These are phyloP conservation scores for Fusarium algeriense DNA, from an alignment of 2,329 filamentous ascomycete genomes.

Conservation along the genomic window DNA sequence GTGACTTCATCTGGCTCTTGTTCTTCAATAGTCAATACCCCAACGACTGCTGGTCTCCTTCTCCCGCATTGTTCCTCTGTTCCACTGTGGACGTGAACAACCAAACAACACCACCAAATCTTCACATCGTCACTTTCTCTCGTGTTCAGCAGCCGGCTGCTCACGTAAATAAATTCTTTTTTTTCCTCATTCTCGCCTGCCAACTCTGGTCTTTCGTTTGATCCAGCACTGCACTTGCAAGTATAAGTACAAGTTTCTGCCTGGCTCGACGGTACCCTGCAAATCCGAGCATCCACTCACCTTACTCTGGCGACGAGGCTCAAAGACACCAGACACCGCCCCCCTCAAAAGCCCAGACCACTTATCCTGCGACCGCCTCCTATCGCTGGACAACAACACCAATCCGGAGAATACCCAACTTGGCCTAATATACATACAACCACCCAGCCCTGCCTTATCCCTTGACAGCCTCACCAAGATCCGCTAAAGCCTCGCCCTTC, in stretches of 20 bases:
- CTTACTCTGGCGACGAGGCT: conserved; percentile 45
- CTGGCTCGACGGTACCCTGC: conserved; percentile 45
- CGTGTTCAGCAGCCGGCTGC: conserved; percentile 50
- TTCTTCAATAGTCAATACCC: conserved; percentile 47
- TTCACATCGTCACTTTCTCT: conserved; percentile 36
- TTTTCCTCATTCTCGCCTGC: conserved; percentile 4
- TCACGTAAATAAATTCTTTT: conserved; percentile 40
- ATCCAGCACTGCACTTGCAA: conserved; percentile 41
- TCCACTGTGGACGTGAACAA: conserved; percentile 47
- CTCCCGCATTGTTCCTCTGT: conserved; percentile 46
- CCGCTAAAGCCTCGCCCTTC: conserved; percentile 40
- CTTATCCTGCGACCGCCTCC: conserved; percentile 28
- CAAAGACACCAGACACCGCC: conserved; percentile 45
- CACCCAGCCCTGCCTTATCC: conserved; percentile 38
- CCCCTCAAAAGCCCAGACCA: conserved; percentile 46
- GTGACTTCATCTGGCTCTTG: conserved; percentile 47
- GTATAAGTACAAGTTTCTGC: conserved; percentile 44
- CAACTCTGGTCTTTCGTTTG: conserved; percentile 44
- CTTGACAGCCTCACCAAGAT: conserved; percentile 42
- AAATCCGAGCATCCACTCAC: conserved; percentile 42
- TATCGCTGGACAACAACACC: conserved; percentile 37
- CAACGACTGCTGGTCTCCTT: conserved; percentile 38
- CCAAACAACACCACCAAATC: conserved; percentile 40
- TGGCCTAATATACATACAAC: conserved; percentile 42
- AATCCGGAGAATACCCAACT: conserved; percentile 33